phyloP scores from a whole-genome alignment of 2,329 filamentous ascomycete species.

The Capronia coronata region DNA sequence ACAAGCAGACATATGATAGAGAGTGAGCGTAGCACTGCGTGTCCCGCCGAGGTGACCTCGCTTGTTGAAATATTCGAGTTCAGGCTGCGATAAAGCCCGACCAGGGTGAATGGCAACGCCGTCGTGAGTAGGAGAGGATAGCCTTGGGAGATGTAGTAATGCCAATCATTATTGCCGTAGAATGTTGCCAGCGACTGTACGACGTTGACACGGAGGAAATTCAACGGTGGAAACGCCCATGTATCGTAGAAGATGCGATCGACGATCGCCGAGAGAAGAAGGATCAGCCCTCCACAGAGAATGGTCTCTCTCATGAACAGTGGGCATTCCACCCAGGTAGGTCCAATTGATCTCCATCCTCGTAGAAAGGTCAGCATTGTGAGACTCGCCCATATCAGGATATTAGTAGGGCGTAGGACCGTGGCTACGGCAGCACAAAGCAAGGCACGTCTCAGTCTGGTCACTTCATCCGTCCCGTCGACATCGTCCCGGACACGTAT shows the following conservation, averaged over 20 bases:
- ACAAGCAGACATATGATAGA: conserved; percentile 55
- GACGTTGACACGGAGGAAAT: conserved; percentile 87
- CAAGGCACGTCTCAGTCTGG: conserved; percentile 55
- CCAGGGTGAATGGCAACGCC: conserved; percentile 66
- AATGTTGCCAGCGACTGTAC: conserved; percentile 81
- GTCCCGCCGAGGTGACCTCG: conserved; percentile 12
- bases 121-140: conserved; percentile 81
- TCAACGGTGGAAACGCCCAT: conserved; percentile 83
- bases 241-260: conserved; percentile 75
- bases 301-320: conserved; percentile 55
- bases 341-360: background rate
- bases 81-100: conserved; percentile 54
- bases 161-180: conserved; percentile 82
- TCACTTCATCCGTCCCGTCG: conserved; percentile 24
- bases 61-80: conserved; percentile 17
- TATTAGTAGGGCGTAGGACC: conserved; percentile 81
- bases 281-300: conserved; percentile 55
- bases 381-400: conserved; percentile 73
- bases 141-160: conserved; percentile 90
- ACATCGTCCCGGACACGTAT: conserved; percentile 38
- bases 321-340: conserved; percentile 10
- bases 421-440: conserved; percentile 73
- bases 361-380: conserved; percentile 31
- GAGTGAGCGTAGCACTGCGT: conserved; percentile 44
- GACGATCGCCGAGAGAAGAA: conserved; percentile 58